Evolutionary conservation across 805 yeast genomes (phyloP).

Genomic region (Hyphopichia homilentoma): DNA sequence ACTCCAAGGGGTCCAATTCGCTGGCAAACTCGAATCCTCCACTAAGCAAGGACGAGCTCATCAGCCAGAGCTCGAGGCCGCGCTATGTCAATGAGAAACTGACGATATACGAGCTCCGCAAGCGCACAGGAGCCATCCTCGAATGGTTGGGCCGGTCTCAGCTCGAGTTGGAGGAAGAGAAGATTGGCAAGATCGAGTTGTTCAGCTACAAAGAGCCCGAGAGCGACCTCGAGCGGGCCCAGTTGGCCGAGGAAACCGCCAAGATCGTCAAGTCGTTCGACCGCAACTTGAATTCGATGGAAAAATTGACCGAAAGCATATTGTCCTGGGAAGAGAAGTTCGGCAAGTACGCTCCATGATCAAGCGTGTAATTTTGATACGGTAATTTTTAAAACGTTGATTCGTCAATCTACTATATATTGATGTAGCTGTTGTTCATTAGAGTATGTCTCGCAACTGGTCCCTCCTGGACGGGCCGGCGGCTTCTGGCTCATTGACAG

Average conservation of each 20-base stretch:
- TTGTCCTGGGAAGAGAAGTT: slow-evolving; percentile 77
- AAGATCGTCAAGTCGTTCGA: slow-evolving; percentile 43
- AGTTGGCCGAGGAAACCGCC: slow-evolving; percentile 20
- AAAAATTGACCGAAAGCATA: slow-evolving; percentile 65
- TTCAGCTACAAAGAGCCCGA: slow-evolving; percentile 40
- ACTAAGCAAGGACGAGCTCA: slow-evolving; percentile 41
- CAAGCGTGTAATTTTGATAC: not conserved
- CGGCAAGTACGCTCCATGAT: slow-evolving; percentile 45
- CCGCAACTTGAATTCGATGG: slow-evolving; percentile 64
- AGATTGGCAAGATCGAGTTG: slow-evolving; percentile 49
- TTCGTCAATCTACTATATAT: not conserved
- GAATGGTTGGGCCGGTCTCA: slow-evolving; percentile 90
- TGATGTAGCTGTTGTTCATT: no score
- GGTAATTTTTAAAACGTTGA: not conserved
- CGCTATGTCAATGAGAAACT: slow-evolving; percentile 75
- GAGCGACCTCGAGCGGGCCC: slow-evolving; percentile 9
- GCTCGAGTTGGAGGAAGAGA: slow-evolving; percentile 74
- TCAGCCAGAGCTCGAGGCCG: slow-evolving; percentile 76
- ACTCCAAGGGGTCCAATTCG: slow-evolving; percentile 17
- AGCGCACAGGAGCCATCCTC: slow-evolving; percentile 82
- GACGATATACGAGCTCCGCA: slow-evolving; percentile 77
- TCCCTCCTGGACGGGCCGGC: slow-evolving; percentile 27
- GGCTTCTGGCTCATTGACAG: slow-evolving; percentile 23
- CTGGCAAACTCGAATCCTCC: slow-evolving; percentile 4
- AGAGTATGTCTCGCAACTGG: slow-evolving; percentile 34